phyloP scores from a whole-genome alignment of 371 early-diverging fungal species.

The Gilbertella persicaria region DNA sequence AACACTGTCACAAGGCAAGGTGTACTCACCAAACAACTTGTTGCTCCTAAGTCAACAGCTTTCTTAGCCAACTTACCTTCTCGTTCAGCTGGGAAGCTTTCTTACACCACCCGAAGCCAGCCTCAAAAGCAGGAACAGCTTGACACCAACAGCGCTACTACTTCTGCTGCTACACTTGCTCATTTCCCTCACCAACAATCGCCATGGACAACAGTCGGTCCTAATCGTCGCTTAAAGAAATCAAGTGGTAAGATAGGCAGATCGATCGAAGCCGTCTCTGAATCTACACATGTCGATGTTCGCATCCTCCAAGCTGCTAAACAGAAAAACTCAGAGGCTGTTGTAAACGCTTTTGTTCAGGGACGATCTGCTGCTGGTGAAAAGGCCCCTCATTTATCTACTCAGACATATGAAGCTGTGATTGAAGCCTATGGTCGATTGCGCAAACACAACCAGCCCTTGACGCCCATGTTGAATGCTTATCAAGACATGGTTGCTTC shows the following conservation, averaged over 20 bases:
- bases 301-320: constrained; percentile 34
- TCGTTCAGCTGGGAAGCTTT: constrained; percentile 46
- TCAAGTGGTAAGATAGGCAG: neutral
- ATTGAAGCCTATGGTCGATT: constrained; percentile 45
- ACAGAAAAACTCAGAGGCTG: constrained; percentile 23
- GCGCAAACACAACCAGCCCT: constrained; percentile 31
- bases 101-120: constrained; percentile 44
- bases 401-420: constrained; percentile 51
- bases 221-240: constrained; percentile 18
- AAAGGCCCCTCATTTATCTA: constrained; percentile 20
- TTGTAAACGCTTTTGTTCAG: constrained; percentile 36
- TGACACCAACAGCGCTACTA: constrained; percentile 13
- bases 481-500: constrained; percentile 49
- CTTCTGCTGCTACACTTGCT: constrained; percentile 9
- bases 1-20: constrained; percentile 49
- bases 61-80: constrained; percentile 39
- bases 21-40: constrained; percentile 43
- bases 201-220: constrained; percentile 8
- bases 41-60: constrained; percentile 41
- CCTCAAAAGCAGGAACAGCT: constrained; percentile 27
- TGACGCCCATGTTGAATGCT: constrained; percentile 39
- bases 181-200: constrained; percentile 1
- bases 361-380: constrained; percentile 24
- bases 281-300: constrained; percentile 27
- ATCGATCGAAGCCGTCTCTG: neutral